A percentile compares a stretch with the other conserved stretches of the same genome.
phyloP scores from a whole-genome alignment of 1,139 yeast species.

The Arxiozyma telluris region DNA sequence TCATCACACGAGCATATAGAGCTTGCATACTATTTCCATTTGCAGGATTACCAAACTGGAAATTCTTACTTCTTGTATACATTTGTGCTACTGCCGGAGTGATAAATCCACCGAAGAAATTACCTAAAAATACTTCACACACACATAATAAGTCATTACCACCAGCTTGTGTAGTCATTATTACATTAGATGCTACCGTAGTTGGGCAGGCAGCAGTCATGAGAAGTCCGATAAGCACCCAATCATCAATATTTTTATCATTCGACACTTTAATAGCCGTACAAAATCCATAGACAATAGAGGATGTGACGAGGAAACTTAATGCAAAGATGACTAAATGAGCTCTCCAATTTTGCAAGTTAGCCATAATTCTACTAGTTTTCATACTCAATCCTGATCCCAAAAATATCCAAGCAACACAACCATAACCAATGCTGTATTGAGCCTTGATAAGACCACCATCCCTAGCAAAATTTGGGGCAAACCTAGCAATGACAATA shows the following conservation, averaged over 20 bases:
- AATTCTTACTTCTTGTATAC: conserved; percentile 45
- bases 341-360: conserved; percentile 70
- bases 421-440: conserved; percentile 74
- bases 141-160: conserved; percentile 73
- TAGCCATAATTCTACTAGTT: conserved; percentile 48
- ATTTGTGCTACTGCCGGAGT: conserved; percentile 78
- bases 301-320: conserved; percentile 66
- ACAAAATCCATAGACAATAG: conserved; percentile 68
- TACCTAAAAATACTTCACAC: conserved; percentile 80
- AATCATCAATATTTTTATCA: conserved; percentile 50
- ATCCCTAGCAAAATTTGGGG: conserved; percentile 73
- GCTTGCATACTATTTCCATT: conserved; percentile 42
- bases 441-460: conserved; percentile 71
- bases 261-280: conserved; percentile 55
- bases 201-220: conserved; percentile 86
- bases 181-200: conserved; percentile 82
- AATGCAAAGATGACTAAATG: conserved; percentile 60
- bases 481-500: conserved; percentile 65
- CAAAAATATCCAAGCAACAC: conserved; percentile 76
- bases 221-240: conserved; percentile 71
- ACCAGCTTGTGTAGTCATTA: conserved; percentile 77
- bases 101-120: conserved; percentile 73
- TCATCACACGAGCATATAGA: conserved; percentile 71
- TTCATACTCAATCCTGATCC: conserved; percentile 74
- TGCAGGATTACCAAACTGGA: conserved; percentile 81